Base-by-base conservation (phyloP, 2,329 filamentous ascomycete genomes). In the Claviceps sp. region DNA sequence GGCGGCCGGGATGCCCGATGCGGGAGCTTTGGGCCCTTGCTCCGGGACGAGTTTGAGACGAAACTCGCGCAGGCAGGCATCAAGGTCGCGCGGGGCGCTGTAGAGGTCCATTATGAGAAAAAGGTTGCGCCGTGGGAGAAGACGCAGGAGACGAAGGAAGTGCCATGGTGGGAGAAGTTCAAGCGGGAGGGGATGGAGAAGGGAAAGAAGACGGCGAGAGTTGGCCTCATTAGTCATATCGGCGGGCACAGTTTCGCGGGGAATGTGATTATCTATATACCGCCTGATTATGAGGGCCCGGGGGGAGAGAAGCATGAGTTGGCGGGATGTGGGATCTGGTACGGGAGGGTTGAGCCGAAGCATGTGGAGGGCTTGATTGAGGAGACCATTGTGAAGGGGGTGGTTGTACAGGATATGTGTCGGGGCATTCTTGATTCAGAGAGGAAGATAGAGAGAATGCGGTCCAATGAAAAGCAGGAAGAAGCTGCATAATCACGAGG, bases 241-340 rank as follows among this genome's bases (percentile, higher is more conserved):
- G 86, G 87, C 1, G 88, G 88, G 0, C 88, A 94, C 67, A 90
- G 89, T 64, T 91, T 84, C 63, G 88, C 88, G 0, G 88, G 88
- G 1, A 94, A 94, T 64, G 78, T 91, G 38, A 88, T 93, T 47
- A 68, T 93, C 1, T 93, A 93, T 61, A 64, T 93, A 5, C 87
- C 88, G 4, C 84, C 82, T 0, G 62, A 61, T 0, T 54, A 72
- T 55, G 71, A 63, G 55, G 65, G 63, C 3, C 58, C 53, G 34
- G 68, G 66, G 4, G 75, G 72, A 4, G 57, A 67, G 55, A 55
- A 58, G 9, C 80, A 86, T 62, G 73, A 78, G 4, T 66, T 90
- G 49, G 79, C 78, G 1, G 86, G 86, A 0, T 79, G 79, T 60
- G 86, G 86, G 1, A 77, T 93, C 2, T 93, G 87, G 87, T 93